A percentile compares a stretch with the other conserved stretches of the same genome.
phyloP scores from a whole-genome alignment of 306 rosid species.

The Malus fusca region DNA sequence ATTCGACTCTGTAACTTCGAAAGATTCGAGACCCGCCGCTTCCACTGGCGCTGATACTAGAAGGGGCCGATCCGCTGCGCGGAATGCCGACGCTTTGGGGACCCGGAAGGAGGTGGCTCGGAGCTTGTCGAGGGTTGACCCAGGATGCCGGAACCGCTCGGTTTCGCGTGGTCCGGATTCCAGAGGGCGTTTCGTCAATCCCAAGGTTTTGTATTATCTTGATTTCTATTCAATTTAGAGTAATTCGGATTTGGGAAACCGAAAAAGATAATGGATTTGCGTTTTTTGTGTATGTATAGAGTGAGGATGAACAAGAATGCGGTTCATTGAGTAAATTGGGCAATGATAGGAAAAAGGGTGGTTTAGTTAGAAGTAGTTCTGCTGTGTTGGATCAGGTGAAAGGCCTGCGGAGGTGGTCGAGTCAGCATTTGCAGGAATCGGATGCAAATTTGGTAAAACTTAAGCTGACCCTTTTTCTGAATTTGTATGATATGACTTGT shows the following conservation, averaged over 20 bases:
- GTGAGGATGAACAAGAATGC: conserved; percentile 60
- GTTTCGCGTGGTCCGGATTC: conserved; percentile 53
- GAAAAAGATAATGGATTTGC: not conserved
- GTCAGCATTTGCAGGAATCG: conserved; percentile 43
- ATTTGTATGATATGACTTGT: not conserved
- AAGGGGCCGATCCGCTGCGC: conserved; percentile 43
- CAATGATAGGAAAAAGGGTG: conserved; percentile 30
- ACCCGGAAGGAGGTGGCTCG: conserved; percentile 26
- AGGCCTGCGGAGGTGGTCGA: conserved; percentile 44
- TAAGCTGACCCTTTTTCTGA: conserved; percentile 13
- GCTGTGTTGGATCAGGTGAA: conserved; percentile 27
- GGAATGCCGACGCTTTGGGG: conserved; percentile 21
- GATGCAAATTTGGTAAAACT: conserved; percentile 37
- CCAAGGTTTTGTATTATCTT: conserved; percentile 45
- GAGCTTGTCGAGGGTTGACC: conserved; percentile 37
- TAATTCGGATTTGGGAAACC: not conserved
- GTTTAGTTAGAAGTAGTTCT: conserved; percentile 30
- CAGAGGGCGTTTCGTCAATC: conserved; percentile 31
- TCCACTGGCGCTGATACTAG: conserved; percentile 7
- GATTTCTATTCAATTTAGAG: not conserved
- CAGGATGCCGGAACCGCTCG: conserved; percentile 52
- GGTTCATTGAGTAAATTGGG: not conserved
- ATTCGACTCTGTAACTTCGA: not conserved
- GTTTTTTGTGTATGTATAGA: conserved; percentile 39
- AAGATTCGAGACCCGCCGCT: conserved; percentile 3